Percentiles rank a stretch among this genome's conserved stretches.
Evolutionary conservation across 441 rosid species (phyloP).

Genomic region (Pelargonium australe): DNA sequence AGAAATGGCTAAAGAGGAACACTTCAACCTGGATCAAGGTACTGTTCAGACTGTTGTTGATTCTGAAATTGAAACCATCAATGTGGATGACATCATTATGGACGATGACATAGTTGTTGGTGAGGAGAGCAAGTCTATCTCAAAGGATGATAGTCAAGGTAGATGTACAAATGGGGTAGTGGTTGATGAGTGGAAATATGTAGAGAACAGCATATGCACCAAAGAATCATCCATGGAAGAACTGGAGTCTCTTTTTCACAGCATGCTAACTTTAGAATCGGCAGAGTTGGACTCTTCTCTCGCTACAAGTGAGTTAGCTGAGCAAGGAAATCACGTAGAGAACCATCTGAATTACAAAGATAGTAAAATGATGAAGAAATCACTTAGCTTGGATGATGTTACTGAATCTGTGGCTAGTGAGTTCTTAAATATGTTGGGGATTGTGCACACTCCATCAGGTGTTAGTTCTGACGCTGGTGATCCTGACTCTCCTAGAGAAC

Average conservation of each 20-base stretch:
- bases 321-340: no score
- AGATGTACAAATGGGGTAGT: no score
- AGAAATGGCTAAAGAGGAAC: constrained; percentile 40
- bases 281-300: constrained; percentile 20
- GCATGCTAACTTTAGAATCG: constrained; percentile 48
- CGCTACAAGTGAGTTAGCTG: no score
- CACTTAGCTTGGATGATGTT: constrained; percentile 45
- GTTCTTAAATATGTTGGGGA: constrained; percentile 76
- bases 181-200: no score
- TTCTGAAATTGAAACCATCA: constrained; percentile 29
- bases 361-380: constrained; percentile 12
- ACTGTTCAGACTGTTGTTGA: constrained; percentile 25
- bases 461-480: constrained; percentile 59
- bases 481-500: constrained; percentile 93
- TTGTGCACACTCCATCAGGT: constrained; percentile 66
- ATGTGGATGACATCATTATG: constrained; percentile 16
- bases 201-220: constrained; percentile 33
- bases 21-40: constrained; percentile 26
- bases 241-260: constrained; percentile 61
- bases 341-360: no score
- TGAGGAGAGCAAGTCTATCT: constrained; percentile 14
- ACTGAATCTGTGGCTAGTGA: constrained; percentile 43
- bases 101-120: constrained; percentile 27
- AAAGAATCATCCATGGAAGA: constrained; percentile 68
- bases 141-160: no score